Evolutionary conservation across 73 alveolate genomes (phyloP).

Genomic region (Stentor coeruleus): DNA sequence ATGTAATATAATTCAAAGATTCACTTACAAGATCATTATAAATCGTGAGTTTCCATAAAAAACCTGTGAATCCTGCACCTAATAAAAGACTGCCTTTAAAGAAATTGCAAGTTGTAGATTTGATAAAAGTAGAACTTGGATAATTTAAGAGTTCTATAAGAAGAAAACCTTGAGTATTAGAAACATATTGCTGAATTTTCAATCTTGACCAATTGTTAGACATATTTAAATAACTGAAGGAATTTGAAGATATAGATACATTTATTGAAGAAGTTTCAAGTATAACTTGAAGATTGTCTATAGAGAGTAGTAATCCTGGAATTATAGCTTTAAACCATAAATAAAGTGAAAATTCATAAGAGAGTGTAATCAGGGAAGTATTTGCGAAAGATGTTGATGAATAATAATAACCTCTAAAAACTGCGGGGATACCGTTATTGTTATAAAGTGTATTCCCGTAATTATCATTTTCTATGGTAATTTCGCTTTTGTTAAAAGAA

Average conservation of each 20-base stretch:
- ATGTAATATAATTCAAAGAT: neutral
- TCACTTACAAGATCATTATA: neutral
- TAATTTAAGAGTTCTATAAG: too few relatives aligned
- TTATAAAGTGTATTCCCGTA: too few relatives aligned
- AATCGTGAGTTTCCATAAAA: neutral
- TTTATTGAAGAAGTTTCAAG: too few relatives aligned
- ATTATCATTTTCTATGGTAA: too few relatives aligned
- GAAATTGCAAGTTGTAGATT: neutral
- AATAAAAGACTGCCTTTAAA: neutral
- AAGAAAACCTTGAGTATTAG: too few relatives aligned
- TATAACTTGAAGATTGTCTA: too few relatives aligned
- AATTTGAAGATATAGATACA: too few relatives aligned
- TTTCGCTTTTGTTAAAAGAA: too few relatives aligned
- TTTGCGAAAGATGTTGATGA: neutral
- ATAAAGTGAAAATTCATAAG: neutral
- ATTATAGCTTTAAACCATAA: neutral
- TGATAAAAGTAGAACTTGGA: too few relatives aligned
- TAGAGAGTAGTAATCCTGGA: neutral
- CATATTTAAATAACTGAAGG: too few relatives aligned
- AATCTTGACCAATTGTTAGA: too few relatives aligned
- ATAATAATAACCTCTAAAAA: slow-evolving; percentile 15
- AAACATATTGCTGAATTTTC: too few relatives aligned
- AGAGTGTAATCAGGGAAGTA: neutral
- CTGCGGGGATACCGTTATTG: slow-evolving; percentile 14
- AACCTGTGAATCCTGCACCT: neutral